Evolutionary conservation across 371 early-diverging fungal genomes (phyloP).

Genomic region (Mucor velutinosus): DNA sequence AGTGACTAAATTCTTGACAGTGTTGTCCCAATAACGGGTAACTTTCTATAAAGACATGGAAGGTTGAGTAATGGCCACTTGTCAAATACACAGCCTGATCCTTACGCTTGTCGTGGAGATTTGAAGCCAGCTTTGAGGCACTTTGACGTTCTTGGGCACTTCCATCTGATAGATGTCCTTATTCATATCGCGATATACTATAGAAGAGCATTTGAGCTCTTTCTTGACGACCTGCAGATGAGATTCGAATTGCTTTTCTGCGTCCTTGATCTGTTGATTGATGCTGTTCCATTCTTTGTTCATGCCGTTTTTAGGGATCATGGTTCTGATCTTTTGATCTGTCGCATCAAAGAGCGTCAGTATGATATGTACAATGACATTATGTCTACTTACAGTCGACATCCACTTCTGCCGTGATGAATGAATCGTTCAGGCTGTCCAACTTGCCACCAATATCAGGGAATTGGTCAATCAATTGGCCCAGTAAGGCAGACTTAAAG

Average conservation of each 20-base stretch:
- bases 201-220: slow-evolving; percentile 56
- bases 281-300: slow-evolving; percentile 81
- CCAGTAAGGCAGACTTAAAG: slow-evolving; percentile 51
- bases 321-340: slow-evolving; percentile 51
- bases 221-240: slow-evolving; percentile 67
- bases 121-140: slow-evolving; percentile 81
- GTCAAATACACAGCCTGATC: neutral
- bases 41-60: slow-evolving; percentile 52
- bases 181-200: slow-evolving; percentile 88
- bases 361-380: neutral
- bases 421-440: slow-evolving; percentile 68
- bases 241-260: slow-evolving; percentile 67
- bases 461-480: slow-evolving; percentile 42
- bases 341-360: neutral
- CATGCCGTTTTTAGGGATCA: slow-evolving; percentile 75
- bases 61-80: neutral
- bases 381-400: slow-evolving; percentile 51
- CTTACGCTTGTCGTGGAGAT: slow-evolving; percentile 79
- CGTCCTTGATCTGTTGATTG: slow-evolving; percentile 46
- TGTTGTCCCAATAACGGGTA: slow-evolving; percentile 86
- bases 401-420: slow-evolving; percentile 74
- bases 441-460: slow-evolving; percentile 61
- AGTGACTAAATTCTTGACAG: slow-evolving; percentile 68
- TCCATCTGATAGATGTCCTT: slow-evolving; percentile 97
- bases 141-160: slow-evolving; percentile 74